Evolutionary conservation across 2,329 filamentous ascomycete genomes (phyloP).

Genomic region (Monilinia fructigena): DNA sequence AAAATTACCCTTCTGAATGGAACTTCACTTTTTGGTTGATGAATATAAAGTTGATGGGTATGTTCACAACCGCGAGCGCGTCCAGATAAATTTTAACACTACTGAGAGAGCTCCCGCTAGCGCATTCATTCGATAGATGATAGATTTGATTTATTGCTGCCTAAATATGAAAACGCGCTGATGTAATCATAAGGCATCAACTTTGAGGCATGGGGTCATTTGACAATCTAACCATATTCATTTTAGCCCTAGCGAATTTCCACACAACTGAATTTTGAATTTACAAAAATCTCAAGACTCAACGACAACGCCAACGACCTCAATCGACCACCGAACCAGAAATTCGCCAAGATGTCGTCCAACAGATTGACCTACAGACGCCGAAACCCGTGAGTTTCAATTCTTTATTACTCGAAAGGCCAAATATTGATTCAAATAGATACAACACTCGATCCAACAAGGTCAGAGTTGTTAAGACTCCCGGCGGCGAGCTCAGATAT

Average conservation of each 20-base stretch:
- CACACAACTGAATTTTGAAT: slow-evolving; percentile 21
- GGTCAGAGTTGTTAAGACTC: slow-evolving; percentile 93
- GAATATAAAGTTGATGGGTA: slow-evolving; percentile 13
- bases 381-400: slow-evolving; percentile 68
- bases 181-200: not conserved
- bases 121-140: not conserved
- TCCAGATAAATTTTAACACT: slow-evolving; percentile 22
- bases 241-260: slow-evolving; percentile 21
- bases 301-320: slow-evolving; percentile 29
- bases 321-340: slow-evolving; percentile 40
- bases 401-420: slow-evolving; percentile 5
- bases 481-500: slow-evolving; percentile 90
- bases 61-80: slow-evolving; percentile 19
- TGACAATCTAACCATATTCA: slow-evolving; percentile 17
- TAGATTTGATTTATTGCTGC: slow-evolving; percentile 6
- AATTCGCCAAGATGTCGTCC: slow-evolving; percentile 49
- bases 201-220: too few relatives aligned
- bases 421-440: slow-evolving; percentile 47
- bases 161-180: not conserved
- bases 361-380: slow-evolving; percentile 56
- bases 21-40: slow-evolving; percentile 22
- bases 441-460: slow-evolving; percentile 99
- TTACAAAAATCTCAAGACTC: slow-evolving; percentile 14
- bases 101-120: slow-evolving; percentile 20
- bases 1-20: slow-evolving; percentile 13